Evolutionary conservation across 1,284 basidiomycete species (phyloP).

Genomic region (Chalciporus sp.): DNA sequence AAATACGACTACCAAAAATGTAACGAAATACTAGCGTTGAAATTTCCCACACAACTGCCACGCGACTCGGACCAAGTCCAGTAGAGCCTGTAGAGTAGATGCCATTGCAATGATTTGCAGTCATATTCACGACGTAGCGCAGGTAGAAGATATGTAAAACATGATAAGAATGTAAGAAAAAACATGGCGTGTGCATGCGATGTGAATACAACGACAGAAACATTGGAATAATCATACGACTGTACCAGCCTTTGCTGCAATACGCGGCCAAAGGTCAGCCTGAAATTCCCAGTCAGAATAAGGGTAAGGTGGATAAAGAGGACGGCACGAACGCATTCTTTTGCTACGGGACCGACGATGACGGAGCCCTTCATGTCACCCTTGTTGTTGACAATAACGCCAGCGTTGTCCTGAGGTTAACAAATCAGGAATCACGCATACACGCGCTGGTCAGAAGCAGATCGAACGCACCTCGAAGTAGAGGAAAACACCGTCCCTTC

Average conservation of each 20-base stretch:
- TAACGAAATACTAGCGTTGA: too few species aligned
- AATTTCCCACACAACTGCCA: background rate
- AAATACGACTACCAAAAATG: too few species aligned
- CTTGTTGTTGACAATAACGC: conserved; percentile 98
- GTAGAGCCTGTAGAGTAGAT: too few species aligned
- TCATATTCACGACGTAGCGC: conserved; percentile 28
- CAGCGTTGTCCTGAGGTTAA: conserved; percentile 80
- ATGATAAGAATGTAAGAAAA: conserved; percentile 4
- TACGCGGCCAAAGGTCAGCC: conserved; percentile 99
- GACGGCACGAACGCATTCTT: conserved; percentile 81
- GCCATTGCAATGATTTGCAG: conserved; percentile 3
- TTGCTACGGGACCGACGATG: conserved; percentile 97
- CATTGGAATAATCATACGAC: conserved; percentile 68
- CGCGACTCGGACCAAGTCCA: too few species aligned
- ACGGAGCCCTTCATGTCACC: conserved; percentile 99
- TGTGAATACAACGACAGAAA: conserved; percentile 18
- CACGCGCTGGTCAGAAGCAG: background rate
- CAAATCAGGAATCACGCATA: background rate
- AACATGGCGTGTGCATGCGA: conserved; percentile 15
- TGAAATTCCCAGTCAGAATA: conserved; percentile 28
- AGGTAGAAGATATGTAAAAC: conserved; percentile 19
- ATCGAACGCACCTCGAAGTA: conserved; percentile 86
- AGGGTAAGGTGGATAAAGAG: background rate
- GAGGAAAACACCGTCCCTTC: conserved; percentile 98
- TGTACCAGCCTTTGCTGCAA: conserved; percentile 97